A percentile compares a stretch with the other conserved stretches of the same genome.
phyloP scores from a whole-genome alignment of 2,329 filamentous ascomycete genomes.

The Penicillium sp. region DNA sequence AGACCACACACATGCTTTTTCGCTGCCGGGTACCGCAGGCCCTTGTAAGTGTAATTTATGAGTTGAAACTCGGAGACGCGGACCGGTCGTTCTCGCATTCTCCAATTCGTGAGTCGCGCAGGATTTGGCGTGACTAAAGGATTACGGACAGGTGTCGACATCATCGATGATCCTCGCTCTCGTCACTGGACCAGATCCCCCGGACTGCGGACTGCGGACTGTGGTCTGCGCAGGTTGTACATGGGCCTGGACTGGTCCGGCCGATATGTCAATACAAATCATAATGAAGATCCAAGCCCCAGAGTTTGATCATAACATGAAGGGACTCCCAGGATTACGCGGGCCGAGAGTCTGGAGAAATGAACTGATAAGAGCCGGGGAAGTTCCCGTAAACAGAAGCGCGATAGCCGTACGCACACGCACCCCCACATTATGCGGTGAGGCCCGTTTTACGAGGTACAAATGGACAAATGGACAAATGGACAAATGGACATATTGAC shows the following conservation, averaged over 20 bases:
- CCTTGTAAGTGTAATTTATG: too few species aligned
- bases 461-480: too few species aligned
- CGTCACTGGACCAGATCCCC: constrained; percentile 16
- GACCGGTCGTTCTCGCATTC: neutral
- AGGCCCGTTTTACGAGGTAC: too few species aligned
- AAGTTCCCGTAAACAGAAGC: constrained; percentile 11
- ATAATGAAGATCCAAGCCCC: neutral
- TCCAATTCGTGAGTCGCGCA: neutral
- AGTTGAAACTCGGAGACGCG: too few species aligned
- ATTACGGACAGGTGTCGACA: constrained; percentile 22
- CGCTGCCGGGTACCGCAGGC: too few species aligned
- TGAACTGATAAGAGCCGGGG: constrained; percentile 2
- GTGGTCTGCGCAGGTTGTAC: neutral
- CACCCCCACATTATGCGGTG: constrained; percentile 19
- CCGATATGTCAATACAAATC: neutral
- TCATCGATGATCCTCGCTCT: constrained; percentile 26
- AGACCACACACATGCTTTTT: too few species aligned
- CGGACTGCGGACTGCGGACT: constrained; percentile 6
- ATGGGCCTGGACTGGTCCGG: constrained; percentile 7
- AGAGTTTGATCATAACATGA: neutral
- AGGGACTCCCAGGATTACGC: neutral
- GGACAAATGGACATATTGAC: too few species aligned
- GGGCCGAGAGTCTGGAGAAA: constrained; percentile 2
- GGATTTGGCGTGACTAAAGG: constrained; percentile 19
- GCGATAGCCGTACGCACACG: constrained; percentile 27